Conservation (phyloP, 2,329 filamentous ascomycete genomes). For the Fusarium compactum region DNA sequence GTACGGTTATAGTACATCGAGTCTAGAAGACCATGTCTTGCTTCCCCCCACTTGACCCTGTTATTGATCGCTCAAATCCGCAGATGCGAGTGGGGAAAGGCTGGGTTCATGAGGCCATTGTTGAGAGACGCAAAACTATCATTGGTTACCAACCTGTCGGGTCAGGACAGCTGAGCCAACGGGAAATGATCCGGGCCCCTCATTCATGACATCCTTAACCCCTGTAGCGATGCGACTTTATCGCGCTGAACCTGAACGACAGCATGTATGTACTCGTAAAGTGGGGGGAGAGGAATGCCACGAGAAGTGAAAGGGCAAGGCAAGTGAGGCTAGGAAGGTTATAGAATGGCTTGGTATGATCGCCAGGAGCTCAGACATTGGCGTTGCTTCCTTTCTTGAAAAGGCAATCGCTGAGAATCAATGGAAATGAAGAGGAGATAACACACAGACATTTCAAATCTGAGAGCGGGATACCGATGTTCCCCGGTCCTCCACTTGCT, state of each 20-base stretch:
- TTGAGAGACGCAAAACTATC: background rate
- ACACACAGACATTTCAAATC: conserved; percentile 1
- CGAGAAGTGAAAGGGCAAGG: background rate
- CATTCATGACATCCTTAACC: conserved; percentile 8
- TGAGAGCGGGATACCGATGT: conserved; percentile 1
- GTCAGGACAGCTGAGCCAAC: conserved; percentile 36
- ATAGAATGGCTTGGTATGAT: conserved; percentile 14
- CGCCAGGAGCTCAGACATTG: conserved; percentile 9
- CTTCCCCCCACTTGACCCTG: background rate
- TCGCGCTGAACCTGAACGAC: conserved; percentile 5
- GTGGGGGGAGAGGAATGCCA: background rate
- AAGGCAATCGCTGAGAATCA: background rate
- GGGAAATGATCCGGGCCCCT: conserved; percentile 28
- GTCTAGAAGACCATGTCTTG: background rate
- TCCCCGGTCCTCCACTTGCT: background rate
- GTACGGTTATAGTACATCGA: conserved; percentile 7
- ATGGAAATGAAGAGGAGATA: conserved; percentile 14
- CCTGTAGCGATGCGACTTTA: background rate
- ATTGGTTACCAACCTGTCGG: conserved; percentile 39
- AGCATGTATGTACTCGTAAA: conserved; percentile 12
- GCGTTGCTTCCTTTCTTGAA: conserved; percentile 1
- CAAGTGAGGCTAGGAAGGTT: background rate
- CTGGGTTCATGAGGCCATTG: conserved; percentile 27
- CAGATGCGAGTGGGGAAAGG: conserved; percentile 6
- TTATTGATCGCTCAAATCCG: conserved; percentile 5